Percentiles rank a stretch among this genome's conserved stretches.
These are phyloP conservation scores for Colletotrichum acutatum DNA, from an alignment of 2,329 filamentous ascomycete species.

Conservation along the genomic window DNA sequence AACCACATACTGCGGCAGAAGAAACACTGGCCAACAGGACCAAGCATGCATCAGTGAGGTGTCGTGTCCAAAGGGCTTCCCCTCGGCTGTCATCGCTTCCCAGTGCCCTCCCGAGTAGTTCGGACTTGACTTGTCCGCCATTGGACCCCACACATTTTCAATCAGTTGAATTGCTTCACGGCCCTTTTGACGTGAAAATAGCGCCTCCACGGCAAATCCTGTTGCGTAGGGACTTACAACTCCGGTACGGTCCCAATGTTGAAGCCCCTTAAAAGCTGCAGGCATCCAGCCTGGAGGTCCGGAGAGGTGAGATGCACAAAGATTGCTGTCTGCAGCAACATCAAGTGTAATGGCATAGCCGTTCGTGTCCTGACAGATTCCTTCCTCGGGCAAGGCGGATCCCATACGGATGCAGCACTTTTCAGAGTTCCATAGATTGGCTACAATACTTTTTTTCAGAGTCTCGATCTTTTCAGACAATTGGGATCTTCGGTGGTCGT, in stretches of 20 bases:
- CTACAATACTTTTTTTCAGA: not conserved
- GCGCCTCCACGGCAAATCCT: constrained; percentile 25
- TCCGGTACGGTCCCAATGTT: constrained; percentile 9
- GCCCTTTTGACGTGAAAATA: constrained; percentile 7
- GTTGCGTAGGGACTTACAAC: constrained; percentile 23
- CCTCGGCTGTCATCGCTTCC: constrained; percentile 25
- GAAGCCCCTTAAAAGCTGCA: not conserved
- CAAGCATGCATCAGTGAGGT: constrained; percentile 26
- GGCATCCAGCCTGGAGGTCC: not conserved
- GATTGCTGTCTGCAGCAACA: not conserved
- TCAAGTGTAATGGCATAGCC: constrained; percentile 15
- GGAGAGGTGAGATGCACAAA: not conserved
- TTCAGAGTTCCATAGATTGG: constrained; percentile 8
- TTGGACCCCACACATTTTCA: constrained; percentile 12
- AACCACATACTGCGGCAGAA: constrained; percentile 22
- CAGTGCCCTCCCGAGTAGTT: constrained; percentile 28
- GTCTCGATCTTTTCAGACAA: not conserved
- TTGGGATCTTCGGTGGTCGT: not conserved
- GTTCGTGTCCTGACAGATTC: constrained; percentile 19
- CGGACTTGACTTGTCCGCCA: constrained; percentile 2
- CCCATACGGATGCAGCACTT: constrained; percentile 5
- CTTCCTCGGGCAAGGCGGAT: not conserved
- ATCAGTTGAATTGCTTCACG: constrained; percentile 10
- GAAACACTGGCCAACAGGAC: constrained; percentile 28
- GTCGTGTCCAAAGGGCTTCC: constrained; percentile 15